Evolutionary conservation across 1,284 basidiomycete genomes (phyloP).

Genomic region (Schizophyllum amplum): DNA sequence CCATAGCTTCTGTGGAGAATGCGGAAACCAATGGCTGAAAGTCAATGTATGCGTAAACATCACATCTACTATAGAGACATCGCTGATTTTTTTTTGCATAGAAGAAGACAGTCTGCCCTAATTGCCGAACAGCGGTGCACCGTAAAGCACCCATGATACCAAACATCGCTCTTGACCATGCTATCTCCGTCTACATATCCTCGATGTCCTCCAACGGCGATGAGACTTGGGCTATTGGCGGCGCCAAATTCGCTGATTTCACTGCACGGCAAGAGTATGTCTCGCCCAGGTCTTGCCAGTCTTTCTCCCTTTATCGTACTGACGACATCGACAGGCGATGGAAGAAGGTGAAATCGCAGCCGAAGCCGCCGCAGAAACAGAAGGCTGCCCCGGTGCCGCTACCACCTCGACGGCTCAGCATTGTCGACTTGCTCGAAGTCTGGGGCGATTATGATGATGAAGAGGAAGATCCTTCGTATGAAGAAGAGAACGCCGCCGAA

Average conservation of each 20-base stretch:
- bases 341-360: not conserved
- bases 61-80: constrained; percentile 2
- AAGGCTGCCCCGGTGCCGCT: not conserved
- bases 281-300: not conserved
- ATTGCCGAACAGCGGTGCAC: constrained; percentile 36
- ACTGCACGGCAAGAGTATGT: constrained; percentile 35
- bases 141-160: constrained; percentile 35
- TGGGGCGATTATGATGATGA: not conserved
- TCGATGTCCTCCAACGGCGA: constrained; percentile 30
- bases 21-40: constrained; percentile 39
- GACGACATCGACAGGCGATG: not conserved
- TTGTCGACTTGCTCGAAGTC: not conserved
- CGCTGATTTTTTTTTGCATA: constrained; percentile 12
- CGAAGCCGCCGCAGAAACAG: not conserved
- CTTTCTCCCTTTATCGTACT: no score
- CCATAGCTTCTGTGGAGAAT: constrained; percentile 47
- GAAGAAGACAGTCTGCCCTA: constrained; percentile 35
- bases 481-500: not conserved
- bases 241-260: constrained; percentile 36
- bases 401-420: not conserved
- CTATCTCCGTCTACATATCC: constrained; percentile 40
- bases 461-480: not conserved
- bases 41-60: constrained; percentile 29
- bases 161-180: constrained; percentile 42
- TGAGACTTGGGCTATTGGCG: constrained; percentile 36